These are phyloP conservation scores for Vigna unguiculata DNA, from an alignment of 306 rosid genomes.

Conservation along the genomic window DNA sequence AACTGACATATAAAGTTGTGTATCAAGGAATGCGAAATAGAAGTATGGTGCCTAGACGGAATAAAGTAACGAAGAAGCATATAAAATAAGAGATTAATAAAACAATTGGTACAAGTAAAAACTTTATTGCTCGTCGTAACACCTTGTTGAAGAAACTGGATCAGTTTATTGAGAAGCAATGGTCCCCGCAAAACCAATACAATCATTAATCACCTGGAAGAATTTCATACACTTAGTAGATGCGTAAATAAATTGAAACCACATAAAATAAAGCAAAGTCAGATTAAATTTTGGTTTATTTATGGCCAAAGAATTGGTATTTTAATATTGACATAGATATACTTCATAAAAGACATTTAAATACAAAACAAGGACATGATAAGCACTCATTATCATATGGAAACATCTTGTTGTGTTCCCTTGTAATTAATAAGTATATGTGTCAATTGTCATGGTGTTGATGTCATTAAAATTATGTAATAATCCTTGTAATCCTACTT, in stretches of 20 bases:
- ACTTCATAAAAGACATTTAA: slow-evolving; percentile 12
- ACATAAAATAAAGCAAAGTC: slow-evolving; percentile 5
- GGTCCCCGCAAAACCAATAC: slow-evolving; percentile 92
- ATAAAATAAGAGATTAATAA: too few relatives aligned
- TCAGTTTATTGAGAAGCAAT: slow-evolving; percentile 92
- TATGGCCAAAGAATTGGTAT: too few relatives aligned
- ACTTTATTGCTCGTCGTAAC: too few relatives aligned
- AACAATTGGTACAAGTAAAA: too few relatives aligned
- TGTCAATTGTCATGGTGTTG: slow-evolving; percentile 27
- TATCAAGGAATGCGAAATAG: too few relatives aligned
- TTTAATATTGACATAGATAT: too few relatives aligned
- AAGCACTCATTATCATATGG: neutral
- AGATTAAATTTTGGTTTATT: slow-evolving; percentile 34
- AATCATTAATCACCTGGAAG: slow-evolving; percentile 87
- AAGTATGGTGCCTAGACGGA: too few relatives aligned
- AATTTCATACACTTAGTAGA: slow-evolving; percentile 43
- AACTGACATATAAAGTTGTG: too few relatives aligned
- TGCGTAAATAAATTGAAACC: slow-evolving; percentile 21
- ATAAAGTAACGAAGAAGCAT: too few relatives aligned
- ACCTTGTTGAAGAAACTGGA: too few relatives aligned
- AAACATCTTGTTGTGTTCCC: slow-evolving; percentile 6
- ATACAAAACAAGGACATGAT: slow-evolving; percentile 17
- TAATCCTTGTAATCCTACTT: too few relatives aligned
- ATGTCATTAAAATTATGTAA: too few relatives aligned
- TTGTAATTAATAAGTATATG: slow-evolving; percentile 12